Percentiles rank a stretch among this genome's conserved stretches.
Evolutionary conservation across 768 basidiomycete species (phyloP).

Genomic region (Favolaschia claudopus): DNA sequence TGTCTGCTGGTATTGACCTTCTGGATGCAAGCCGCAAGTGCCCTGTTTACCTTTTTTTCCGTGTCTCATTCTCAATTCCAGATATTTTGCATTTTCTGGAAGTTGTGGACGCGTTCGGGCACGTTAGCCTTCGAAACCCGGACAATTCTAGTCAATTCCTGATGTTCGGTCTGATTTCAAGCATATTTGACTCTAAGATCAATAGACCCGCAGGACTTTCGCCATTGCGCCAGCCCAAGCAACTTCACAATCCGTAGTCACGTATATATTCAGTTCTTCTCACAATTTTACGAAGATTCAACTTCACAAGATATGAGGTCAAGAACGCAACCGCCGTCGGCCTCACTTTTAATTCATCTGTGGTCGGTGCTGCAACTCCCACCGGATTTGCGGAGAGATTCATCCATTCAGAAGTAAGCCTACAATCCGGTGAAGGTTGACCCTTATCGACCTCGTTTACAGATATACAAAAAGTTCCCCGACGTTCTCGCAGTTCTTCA

Average conservation of each 20-base stretch:
- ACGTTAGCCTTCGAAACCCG: constrained; percentile 30
- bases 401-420: constrained; percentile 30
- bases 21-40: constrained; percentile 27
- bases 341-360: constrained; percentile 30
- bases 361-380: constrained; percentile 22
- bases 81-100: constrained; percentile 31
- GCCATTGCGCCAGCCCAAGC: constrained; percentile 32
- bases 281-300: not conserved
- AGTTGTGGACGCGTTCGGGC: constrained; percentile 32
- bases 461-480: constrained; percentile 31
- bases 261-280: not conserved
- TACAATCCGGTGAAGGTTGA: not conserved
- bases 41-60: not conserved
- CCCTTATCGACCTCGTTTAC: not conserved
- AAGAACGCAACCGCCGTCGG: constrained; percentile 27
- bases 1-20: constrained; percentile 21
- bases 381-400: constrained; percentile 30
- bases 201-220: constrained; percentile 21
- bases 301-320: constrained; percentile 26
- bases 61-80: not conserved
- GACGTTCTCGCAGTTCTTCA: constrained; percentile 26
- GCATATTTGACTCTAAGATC: not conserved
- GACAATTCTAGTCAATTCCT: constrained; percentile 29
- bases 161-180: constrained; percentile 10
- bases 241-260: constrained; percentile 29